A percentile compares a stretch with the other conserved stretches of the same genome.
Evolutionary conservation across 345 rosid genomes (phyloP).

Genomic region (Adansonia digitata): DNA sequence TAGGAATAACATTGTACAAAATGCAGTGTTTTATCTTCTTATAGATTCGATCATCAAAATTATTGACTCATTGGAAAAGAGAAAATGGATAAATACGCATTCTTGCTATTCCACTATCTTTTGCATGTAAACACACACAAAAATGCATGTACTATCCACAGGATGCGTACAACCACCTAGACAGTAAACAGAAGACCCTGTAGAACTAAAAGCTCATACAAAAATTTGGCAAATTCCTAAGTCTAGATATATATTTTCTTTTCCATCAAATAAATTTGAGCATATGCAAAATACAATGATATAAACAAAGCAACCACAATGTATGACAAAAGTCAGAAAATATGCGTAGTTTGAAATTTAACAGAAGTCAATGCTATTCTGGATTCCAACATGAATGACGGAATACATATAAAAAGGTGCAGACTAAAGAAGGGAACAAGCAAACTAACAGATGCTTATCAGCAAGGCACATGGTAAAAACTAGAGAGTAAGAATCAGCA

Average conservation of each 20-base stretch:
- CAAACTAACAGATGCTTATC: background rate
- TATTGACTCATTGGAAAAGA: background rate
- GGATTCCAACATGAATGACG: background rate
- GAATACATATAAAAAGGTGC: background rate
- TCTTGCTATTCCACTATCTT: background rate
- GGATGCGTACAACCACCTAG: background rate
- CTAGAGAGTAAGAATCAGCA: conserved; percentile 13
- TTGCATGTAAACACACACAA: background rate
- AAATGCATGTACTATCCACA: background rate
- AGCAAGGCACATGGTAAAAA: background rate
- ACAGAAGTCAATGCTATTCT: background rate
- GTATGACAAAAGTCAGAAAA: background rate
- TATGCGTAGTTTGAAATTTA: background rate
- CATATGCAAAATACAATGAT: background rate
- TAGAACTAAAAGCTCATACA: background rate
- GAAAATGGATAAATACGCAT: background rate
- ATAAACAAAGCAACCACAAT: background rate
- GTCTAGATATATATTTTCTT: background rate
- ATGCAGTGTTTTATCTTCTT: background rate
- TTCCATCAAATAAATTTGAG: background rate
- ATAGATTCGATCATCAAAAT: background rate
- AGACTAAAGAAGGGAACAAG: background rate
- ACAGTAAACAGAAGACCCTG: background rate
- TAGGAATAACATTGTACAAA: background rate
- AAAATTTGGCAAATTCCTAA: background rate